Percentiles rank a stretch among this genome's conserved stretches.
phyloP scores from a whole-genome alignment of 768 basidiomycete species.

The Lepiota venenata region DNA sequence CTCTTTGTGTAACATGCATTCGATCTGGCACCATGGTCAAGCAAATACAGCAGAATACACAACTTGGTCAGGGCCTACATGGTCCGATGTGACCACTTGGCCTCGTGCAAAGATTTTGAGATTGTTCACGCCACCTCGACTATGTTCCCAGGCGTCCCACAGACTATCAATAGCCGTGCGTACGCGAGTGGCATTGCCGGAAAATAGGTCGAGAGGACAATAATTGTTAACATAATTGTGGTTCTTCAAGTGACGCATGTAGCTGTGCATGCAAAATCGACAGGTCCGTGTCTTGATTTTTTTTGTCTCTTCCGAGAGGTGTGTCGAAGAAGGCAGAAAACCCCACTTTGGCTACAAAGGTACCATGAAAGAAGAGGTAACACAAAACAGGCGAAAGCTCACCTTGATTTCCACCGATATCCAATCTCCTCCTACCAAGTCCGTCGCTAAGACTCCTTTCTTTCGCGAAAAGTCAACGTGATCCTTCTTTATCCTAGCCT shows the following conservation, averaged over 20 bases:
- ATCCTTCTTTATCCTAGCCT: conserved; percentile 50
- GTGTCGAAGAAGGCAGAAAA: conserved; percentile 66
- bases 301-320: conserved; percentile 58
- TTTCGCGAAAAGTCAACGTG: conserved; percentile 50
- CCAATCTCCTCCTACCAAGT: conserved; percentile 65
- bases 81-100: conserved; percentile 47
- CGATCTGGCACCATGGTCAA: conserved; percentile 18
- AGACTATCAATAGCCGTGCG: conserved; percentile 62
- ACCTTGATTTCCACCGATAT: conserved; percentile 94
- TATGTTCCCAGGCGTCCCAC: conserved; percentile 70
- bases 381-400: conserved; percentile 11
- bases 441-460: conserved; percentile 74
- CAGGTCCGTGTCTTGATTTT: conserved; percentile 69
- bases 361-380: conserved; percentile 2
- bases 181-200: conserved; percentile 59
- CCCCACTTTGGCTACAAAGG: conserved; percentile 90
- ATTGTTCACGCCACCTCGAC: conserved; percentile 72
- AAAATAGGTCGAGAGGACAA: conserved; percentile 92
- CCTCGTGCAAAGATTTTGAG: conserved; percentile 77
- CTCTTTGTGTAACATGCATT: conserved; percentile 23
- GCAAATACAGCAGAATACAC: not conserved
- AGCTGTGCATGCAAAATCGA: conserved; percentile 88
- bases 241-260: conserved; percentile 41
- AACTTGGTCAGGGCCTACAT: conserved; percentile 36
- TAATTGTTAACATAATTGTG: conserved; percentile 46